Percentiles rank a stretch among this genome's conserved stretches.
Evolutionary conservation across 140 eudicot species (phyloP).

Genomic region (Oenanthe javanica): DNA sequence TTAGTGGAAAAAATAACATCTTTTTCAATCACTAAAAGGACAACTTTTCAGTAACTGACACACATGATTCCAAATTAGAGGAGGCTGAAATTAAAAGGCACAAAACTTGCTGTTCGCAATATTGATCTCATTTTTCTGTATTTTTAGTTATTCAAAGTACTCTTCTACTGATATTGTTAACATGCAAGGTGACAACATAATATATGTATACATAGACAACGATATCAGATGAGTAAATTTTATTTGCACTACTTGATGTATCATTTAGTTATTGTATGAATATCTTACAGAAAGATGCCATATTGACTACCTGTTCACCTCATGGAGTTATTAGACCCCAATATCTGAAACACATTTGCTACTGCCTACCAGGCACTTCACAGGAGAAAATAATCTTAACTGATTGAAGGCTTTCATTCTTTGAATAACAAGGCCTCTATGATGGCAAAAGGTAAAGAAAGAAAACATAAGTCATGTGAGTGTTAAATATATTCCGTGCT

Average conservation of each 20-base stretch:
- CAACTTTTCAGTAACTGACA: background rate
- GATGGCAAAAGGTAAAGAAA: background rate
- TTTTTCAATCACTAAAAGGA: background rate
- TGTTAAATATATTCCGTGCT: background rate
- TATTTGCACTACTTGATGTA: background rate
- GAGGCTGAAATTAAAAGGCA: background rate
- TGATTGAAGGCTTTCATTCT: background rate
- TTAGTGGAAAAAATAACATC: background rate
- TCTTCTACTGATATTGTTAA: background rate
- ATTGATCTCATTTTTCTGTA: background rate
- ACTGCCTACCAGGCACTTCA: background rate
- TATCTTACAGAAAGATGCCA: background rate
- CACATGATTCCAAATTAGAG: background rate
- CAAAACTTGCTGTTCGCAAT: background rate
- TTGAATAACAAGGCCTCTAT: background rate
- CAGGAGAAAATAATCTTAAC: background rate
- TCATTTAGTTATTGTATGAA: background rate
- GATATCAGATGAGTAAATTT: background rate
- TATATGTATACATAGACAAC: background rate
- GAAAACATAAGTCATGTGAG: background rate
- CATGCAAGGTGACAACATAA: background rate
- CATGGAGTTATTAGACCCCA: background rate
- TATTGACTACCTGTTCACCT: background rate
- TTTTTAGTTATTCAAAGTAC: background rate
- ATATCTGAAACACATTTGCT: background rate